A percentile compares a stretch with the other conserved stretches of the same genome.
These are phyloP conservation scores for Dictyostelium discoideum DNA, from an alignment of 78 protist species.

Conservation along the genomic window DNA sequence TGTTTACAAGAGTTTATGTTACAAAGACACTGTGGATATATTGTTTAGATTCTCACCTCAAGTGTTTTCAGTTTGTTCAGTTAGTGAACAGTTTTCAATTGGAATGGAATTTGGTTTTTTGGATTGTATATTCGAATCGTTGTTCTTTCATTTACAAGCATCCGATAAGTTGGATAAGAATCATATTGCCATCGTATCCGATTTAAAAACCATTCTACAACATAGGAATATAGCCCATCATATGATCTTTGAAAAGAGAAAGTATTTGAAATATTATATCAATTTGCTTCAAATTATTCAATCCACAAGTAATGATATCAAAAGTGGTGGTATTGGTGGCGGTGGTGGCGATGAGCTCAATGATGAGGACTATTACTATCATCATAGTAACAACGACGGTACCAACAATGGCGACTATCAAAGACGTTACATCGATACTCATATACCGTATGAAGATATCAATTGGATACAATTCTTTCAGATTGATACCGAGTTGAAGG, in stretches of 20 bases:
- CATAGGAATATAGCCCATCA: neutral
- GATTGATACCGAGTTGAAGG: slow-evolving; percentile 32
- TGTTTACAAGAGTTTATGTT: slow-evolving; percentile 1
- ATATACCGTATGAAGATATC: slow-evolving; percentile 18
- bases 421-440: neutral
- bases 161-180: neutral
- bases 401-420: slow-evolving; percentile 6
- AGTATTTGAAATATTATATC: neutral
- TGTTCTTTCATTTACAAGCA: neutral
- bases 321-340: neutral
- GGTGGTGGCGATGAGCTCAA: neutral
- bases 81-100: neutral
- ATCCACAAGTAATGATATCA: neutral
- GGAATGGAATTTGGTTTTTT: slow-evolving; percentile 8
- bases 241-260: slow-evolving; percentile 22
- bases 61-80: slow-evolving; percentile 39
- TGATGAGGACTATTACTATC: neutral
- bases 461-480: slow-evolving; percentile 52
- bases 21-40: neutral
- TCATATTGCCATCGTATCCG: slow-evolving; percentile 34
- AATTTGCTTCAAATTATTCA: neutral
- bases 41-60: slow-evolving; percentile 56
- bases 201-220: slow-evolving; percentile 41
- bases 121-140: slow-evolving; percentile 15
- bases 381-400: neutral